A percentile compares a stretch with the other conserved stretches of the same genome.
Conservation (phyloP, 2,329 filamentous ascomycete genomes). For the Biscogniauxia marginata region DNA sequence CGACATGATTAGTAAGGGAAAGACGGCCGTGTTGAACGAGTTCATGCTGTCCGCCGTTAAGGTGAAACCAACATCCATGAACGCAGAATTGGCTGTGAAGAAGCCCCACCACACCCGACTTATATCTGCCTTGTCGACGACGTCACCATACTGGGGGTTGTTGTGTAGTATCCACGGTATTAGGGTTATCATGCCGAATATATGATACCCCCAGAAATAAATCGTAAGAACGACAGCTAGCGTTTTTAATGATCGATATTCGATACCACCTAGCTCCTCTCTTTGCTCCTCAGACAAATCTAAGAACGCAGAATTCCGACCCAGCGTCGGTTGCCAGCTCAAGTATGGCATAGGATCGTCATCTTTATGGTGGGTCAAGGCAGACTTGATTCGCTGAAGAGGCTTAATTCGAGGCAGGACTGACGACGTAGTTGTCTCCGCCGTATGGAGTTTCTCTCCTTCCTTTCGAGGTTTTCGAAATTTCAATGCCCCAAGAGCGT, state of each 20-base stretch:
- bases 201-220: constrained; percentile 83
- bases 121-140: constrained; percentile 63
- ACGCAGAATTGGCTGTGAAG: constrained; percentile 83
- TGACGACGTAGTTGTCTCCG: constrained; percentile 33
- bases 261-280: constrained; percentile 93
- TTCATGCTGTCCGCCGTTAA: constrained; percentile 92
- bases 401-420: constrained; percentile 22
- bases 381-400: constrained; percentile 57
- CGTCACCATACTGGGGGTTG: constrained; percentile 57
- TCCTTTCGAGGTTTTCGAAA: constrained; percentile 43
- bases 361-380: constrained; percentile 52
- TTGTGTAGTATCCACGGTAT: constrained; percentile 75
- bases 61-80: constrained; percentile 94
- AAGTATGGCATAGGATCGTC: constrained; percentile 75
- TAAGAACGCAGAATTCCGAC: constrained; percentile 88
- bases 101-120: constrained; percentile 86
- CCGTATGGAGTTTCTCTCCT: constrained; percentile 38
- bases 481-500: constrained; percentile 41
- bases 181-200: constrained; percentile 71
- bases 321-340: constrained; percentile 89
- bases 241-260: constrained; percentile 89
- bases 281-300: constrained; percentile 86
- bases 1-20: constrained; percentile 72
- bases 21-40: constrained; percentile 76
- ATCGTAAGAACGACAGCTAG: constrained; percentile 72